These are phyloP conservation scores for Rhizopus sp. DNA, from an alignment of 371 early-diverging fungal species.

Conservation along the genomic window DNA sequence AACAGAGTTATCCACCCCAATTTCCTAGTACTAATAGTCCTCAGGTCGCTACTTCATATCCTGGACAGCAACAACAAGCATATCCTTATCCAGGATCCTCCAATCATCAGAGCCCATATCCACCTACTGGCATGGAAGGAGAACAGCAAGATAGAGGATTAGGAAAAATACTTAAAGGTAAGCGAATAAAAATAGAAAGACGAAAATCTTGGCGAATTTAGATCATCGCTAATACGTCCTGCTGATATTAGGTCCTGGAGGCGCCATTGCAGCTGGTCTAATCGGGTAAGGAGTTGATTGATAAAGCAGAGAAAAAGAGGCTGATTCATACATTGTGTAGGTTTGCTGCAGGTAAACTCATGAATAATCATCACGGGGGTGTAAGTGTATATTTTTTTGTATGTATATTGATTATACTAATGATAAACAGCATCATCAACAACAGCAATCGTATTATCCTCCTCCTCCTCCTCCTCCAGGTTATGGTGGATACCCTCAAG, in stretches of 20 bases:
- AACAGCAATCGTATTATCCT: neutral
- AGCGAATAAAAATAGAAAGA: neutral
- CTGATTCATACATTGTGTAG: neutral
- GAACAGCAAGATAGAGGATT: conserved; percentile 9
- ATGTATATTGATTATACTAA: neutral
- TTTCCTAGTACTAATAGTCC: neutral
- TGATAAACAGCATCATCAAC: neutral
- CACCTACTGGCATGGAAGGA: neutral
- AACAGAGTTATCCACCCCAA: conserved; percentile 15
- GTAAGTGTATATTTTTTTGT: neutral
- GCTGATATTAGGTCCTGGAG: conserved; percentile 15
- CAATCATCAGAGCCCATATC: neutral
- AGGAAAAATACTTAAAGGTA: conserved; percentile 20
- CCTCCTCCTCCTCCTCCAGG: conserved; percentile 11
- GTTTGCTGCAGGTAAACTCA: conserved; percentile 23
- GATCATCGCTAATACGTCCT: neutral
- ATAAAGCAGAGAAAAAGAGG: neutral
- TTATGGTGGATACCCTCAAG: neutral
- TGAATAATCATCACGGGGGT: conserved; percentile 7
- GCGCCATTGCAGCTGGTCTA: conserved; percentile 24
- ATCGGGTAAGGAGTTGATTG: conserved; percentile 12
- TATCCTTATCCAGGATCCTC: neutral
- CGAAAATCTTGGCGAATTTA: neutral
- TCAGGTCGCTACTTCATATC: conserved; percentile 1
- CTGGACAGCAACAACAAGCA: conserved; percentile 9